These are phyloP conservation scores for Colletotrichum noveboracense DNA, from an alignment of 2,329 filamentous ascomycete species.

Conservation along the genomic window DNA sequence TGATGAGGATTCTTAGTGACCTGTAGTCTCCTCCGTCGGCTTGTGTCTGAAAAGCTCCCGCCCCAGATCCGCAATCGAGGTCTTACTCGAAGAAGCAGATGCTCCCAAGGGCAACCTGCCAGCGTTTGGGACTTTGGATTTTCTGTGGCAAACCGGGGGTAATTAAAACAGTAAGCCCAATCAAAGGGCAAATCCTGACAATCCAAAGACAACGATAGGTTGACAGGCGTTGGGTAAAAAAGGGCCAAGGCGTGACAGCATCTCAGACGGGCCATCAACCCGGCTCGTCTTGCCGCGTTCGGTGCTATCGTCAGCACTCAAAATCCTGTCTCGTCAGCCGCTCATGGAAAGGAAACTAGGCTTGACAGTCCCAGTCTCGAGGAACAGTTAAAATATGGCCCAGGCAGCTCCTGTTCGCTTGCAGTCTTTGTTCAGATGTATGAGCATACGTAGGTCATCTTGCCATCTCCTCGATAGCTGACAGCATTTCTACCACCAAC, in stretches of 20 bases:
- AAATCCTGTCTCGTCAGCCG: not conserved
- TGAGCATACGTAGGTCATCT: not conserved
- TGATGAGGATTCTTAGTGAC: not conserved
- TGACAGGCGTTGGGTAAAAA: not conserved
- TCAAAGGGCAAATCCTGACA: not conserved
- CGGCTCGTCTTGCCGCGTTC: not conserved
- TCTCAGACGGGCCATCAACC: not conserved
- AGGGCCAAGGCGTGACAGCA: not conserved
- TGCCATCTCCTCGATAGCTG: not conserved
- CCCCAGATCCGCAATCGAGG: not conserved
- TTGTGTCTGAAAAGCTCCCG: not conserved
- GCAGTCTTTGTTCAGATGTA: not conserved
- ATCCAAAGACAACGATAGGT: not conserved
- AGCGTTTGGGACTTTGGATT: not conserved
- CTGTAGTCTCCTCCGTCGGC: not conserved
- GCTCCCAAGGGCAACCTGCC: not conserved
- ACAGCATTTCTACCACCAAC: not conserved
- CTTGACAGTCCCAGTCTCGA: not conserved
- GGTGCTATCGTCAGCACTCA: constrained; percentile 9
- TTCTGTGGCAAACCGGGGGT: not conserved
- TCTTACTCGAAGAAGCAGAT: not conserved
- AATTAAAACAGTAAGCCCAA: not conserved
- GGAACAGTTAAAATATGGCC: not conserved
- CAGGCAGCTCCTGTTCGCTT: not conserved
- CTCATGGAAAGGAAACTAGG: not conserved